phyloP scores from a whole-genome alignment of 2,329 filamentous ascomycete genomes.

The Ceratocystis papillata region DNA sequence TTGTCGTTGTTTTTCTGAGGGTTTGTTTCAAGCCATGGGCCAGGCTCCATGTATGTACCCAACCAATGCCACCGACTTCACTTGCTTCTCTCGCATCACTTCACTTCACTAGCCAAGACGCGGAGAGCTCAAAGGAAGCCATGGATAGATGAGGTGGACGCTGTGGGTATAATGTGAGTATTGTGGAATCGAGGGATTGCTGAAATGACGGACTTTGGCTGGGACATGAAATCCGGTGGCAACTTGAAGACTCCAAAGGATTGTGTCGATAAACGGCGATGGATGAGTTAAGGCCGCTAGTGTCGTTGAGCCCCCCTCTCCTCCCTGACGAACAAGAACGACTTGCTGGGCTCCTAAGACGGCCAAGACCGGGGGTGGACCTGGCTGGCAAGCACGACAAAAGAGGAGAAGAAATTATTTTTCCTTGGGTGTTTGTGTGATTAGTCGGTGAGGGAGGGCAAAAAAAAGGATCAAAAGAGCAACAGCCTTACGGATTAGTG shows the following conservation, averaged over 20 bases:
- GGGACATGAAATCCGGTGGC: neutral
- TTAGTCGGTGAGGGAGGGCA: neutral
- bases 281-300: neutral
- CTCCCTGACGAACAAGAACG: neutral
- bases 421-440: slow-evolving; percentile 1
- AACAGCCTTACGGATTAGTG: neutral
- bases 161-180: neutral
- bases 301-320: neutral
- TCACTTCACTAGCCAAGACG: neutral
- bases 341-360: neutral
- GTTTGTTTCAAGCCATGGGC: neutral
- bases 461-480: slow-evolving; percentile 8
- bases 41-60: neutral
- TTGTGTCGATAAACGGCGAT: neutral
- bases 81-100: neutral
- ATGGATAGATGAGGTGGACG: neutral
- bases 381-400: neutral
- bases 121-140: neutral
- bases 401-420: slow-evolving; percentile 4
- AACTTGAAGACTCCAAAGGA: neutral
- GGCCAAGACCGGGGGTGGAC: neutral
- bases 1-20: neutral
- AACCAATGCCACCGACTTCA: neutral
- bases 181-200: too few relatives aligned
- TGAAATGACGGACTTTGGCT: neutral